These are phyloP conservation scores for Zygoascus sp. DNA, from an alignment of 1,139 yeast genomes.

Conservation along the genomic window DNA sequence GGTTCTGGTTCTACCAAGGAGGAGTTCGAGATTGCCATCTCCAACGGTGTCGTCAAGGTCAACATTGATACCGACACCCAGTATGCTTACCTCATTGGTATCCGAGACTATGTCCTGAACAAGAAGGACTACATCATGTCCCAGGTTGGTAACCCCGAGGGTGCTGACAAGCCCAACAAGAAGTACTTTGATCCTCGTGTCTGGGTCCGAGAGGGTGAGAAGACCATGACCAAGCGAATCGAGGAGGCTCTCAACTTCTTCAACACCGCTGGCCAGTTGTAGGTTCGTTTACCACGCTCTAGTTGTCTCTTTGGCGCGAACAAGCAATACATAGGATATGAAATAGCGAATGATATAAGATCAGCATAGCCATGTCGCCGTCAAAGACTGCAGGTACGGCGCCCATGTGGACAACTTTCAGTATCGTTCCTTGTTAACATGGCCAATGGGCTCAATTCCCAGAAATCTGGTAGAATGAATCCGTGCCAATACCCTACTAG, in stretches of 20 bases:
- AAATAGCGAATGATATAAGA: not conserved
- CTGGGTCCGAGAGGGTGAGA: conserved; percentile 99
- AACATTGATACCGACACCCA: conserved; percentile 99
- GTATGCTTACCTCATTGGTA: conserved; percentile 93
- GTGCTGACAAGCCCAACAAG: conserved; percentile 94
- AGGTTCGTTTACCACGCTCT: conserved; percentile 7
- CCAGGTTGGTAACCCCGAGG: conserved; percentile 98
- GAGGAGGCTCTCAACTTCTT: conserved; percentile 77
- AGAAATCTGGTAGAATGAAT: too few relatives aligned
- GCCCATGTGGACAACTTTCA: too few relatives aligned
- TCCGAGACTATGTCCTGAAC: conserved; percentile 92
- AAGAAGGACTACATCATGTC: conserved; percentile 90
- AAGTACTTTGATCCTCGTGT: conserved; percentile 99
- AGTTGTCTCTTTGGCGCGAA: not conserved
- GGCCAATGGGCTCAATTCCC: too few relatives aligned
- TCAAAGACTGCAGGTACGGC: too few relatives aligned
- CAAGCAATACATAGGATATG: not conserved
- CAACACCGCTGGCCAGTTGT: conserved; percentile 44
- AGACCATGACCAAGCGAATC: conserved; percentile 90
- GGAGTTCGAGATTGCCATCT: conserved; percentile 89
- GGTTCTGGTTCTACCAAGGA: conserved; percentile 96
- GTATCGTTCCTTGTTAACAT: too few relatives aligned
- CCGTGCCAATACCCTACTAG: too few relatives aligned
- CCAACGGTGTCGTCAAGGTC: conserved; percentile 96
- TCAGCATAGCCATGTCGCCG: too few relatives aligned